phyloP scores from a whole-genome alignment of 441 rosid genomes.

The Gossypium gossypioides region DNA sequence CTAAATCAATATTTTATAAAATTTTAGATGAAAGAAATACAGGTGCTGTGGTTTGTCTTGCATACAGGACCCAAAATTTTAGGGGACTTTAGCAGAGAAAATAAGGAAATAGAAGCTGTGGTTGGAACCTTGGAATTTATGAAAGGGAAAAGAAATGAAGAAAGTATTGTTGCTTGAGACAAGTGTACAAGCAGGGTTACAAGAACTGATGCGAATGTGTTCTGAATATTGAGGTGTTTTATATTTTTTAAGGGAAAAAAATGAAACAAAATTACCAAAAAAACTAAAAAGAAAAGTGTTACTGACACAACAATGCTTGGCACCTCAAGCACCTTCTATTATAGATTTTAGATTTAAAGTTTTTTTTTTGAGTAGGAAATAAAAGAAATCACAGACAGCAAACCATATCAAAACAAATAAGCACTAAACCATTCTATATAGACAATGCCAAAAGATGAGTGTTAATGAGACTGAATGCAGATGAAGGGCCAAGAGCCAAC shows the following conservation, averaged over 20 bases:
- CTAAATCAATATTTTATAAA: background rate
- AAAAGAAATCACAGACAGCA: background rate
- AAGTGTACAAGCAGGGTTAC: background rate
- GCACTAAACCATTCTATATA: background rate
- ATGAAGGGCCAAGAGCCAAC: constrained; percentile 29
- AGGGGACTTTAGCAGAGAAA: background rate
- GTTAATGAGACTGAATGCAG: background rate
- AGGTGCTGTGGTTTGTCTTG: background rate
- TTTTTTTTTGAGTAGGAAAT: background rate
- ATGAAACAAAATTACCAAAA: background rate
- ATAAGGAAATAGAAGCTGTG: background rate
- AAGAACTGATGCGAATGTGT: background rate
- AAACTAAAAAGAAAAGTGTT: background rate
- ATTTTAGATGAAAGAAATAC: background rate
- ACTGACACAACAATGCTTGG: background rate
- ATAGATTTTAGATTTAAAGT: background rate
- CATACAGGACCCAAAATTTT: background rate
- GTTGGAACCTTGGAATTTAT: background rate
- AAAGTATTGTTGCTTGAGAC: background rate
- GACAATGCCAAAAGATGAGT: background rate
- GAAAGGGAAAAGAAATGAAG: background rate
- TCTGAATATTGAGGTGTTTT: background rate
- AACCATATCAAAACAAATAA: background rate
- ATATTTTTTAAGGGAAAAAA: background rate
- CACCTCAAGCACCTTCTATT: background rate